phyloP scores from a whole-genome alignment of 1,284 basidiomycete genomes.

The Ceratobasidium sp. region DNA sequence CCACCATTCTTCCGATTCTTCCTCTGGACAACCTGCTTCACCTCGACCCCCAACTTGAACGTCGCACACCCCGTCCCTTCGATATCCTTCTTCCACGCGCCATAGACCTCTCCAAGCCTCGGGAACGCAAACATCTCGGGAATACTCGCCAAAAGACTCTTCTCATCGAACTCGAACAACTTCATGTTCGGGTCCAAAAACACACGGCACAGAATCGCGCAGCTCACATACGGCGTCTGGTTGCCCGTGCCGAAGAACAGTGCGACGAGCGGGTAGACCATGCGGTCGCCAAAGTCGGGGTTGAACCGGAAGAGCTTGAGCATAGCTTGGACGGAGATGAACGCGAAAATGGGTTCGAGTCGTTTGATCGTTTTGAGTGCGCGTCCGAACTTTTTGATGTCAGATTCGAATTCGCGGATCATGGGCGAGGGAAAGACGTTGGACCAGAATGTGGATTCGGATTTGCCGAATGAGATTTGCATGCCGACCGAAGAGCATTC shows the following conservation, averaged over 20 bases:
- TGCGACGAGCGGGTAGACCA: constrained; percentile 70
- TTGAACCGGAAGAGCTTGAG: constrained; percentile 68
- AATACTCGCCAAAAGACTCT: constrained; percentile 44
- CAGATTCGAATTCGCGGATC: constrained; percentile 63
- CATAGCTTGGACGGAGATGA: constrained; percentile 72
- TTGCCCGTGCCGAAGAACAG: constrained; percentile 72
- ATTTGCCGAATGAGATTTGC: constrained; percentile 75
- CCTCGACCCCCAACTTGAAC: constrained; percentile 62
- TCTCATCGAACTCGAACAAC: constrained; percentile 51
- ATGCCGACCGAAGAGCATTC: constrained; percentile 68
- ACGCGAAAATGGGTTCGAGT: constrained; percentile 68
- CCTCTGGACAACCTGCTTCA: constrained; percentile 58
- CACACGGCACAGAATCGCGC: constrained; percentile 69
- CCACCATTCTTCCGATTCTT: constrained; percentile 50
- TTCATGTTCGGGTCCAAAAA: constrained; percentile 72
- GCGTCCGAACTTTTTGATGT: constrained; percentile 72
- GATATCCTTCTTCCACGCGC: constrained; percentile 61
- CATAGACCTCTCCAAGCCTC: constrained; percentile 43
- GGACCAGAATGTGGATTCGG: constrained; percentile 70
- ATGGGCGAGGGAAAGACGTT: constrained; percentile 74
- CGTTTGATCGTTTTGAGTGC: constrained; percentile 66
- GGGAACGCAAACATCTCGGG: constrained; percentile 46
- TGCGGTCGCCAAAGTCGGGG: constrained; percentile 67
- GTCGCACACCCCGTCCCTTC: constrained; percentile 62
- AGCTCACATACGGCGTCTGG: constrained; percentile 70